Evolutionary conservation across 1,139 yeast genomes (phyloP), one percentile per base, ranked within the genome.

Genomic region (Pichia sp.): DNA sequence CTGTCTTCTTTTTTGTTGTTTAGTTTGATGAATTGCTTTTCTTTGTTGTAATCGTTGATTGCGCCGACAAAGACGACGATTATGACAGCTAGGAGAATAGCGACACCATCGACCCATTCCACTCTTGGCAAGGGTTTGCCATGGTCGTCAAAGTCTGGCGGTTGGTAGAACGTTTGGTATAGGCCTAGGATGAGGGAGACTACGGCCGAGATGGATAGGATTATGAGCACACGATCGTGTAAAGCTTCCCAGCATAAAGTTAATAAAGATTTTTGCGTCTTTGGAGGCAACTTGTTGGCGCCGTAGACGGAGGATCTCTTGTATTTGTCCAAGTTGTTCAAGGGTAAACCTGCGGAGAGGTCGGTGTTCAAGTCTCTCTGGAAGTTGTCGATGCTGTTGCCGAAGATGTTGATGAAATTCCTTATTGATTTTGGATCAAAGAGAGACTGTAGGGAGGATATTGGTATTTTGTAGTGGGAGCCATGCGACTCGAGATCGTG

Each of bases 71-170:
- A 57, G 6, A 94, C 96, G 35, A 94, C 98, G 52, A 94, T 93
- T 10, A 81, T 61, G 27, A 94, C 87, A 17, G 99, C 99, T 18
- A 85, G 87, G 57, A 94, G 77, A 62, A 94, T 94, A 37, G 99
- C 99, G 37, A 91, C 96, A 56, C 99, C 99, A 71, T 93, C 99
- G 42, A 94, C 96, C 97, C 97, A 90, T 62, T 90, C 96, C 24
- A 91, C 93, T 58, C 81, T 79, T 17, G 96, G 96, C 46, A 83
- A 63, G 18, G 79, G 71, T 21, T 78, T 72, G 21, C 96, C 95
- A 56, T 88, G 87, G 12, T 78, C 83, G 63, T 91, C 97, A 59
- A 77, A 77, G 59, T 80, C 80, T 0, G 90, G 73, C 0, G 84
- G 90, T 56, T 86, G 87, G 36, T 95, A 96, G 68, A 90, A 85